Evolutionary conservation across 2,329 filamentous ascomycete species (phyloP).

Genomic region (Corynespora cassiicola): DNA sequence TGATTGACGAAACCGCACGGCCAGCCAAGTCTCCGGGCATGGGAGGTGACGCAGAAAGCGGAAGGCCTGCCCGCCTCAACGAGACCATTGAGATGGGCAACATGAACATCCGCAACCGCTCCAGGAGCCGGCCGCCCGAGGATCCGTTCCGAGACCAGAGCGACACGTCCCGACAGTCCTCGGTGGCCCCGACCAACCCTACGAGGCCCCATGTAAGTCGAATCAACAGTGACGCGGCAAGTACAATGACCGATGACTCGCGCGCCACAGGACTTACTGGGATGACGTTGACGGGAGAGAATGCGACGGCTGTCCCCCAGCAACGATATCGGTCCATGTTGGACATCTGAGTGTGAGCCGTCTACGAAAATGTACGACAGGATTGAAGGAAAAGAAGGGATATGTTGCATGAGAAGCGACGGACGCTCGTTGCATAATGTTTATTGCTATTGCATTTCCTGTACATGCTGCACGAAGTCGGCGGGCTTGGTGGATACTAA

Average conservation of each 20-base stretch:
- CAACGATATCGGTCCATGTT: slow-evolving; percentile 50
- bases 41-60: slow-evolving; percentile 28
- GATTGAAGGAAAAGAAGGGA: no score
- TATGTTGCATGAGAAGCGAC: no score
- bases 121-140: slow-evolving; percentile 16
- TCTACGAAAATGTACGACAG: no score
- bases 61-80: slow-evolving; percentile 13
- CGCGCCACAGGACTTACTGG: slow-evolving; percentile 28
- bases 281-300: slow-evolving; percentile 27
- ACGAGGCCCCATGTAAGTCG: background rate
- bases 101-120: slow-evolving; percentile 33
- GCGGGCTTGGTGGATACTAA: no score
- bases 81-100: slow-evolving; percentile 46
- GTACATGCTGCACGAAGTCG: no score
- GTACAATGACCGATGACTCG: slow-evolving; percentile 21
- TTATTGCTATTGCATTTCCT: no score
- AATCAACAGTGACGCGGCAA: slow-evolving; percentile 22
- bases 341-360: slow-evolving; percentile 42
- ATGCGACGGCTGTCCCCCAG: slow-evolving; percentile 17
- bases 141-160: slow-evolving; percentile 33
- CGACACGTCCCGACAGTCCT: slow-evolving; percentile 6
- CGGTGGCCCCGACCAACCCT: slow-evolving; percentile 4
- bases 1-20: no score
- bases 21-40: slow-evolving; percentile 44
- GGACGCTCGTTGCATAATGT: no score